A percentile compares a stretch with the other conserved stretches of the same genome.
Conservation (phyloP, 495 filamentous ascomycete genomes). For the Lindgomyces ingoldianus region DNA sequence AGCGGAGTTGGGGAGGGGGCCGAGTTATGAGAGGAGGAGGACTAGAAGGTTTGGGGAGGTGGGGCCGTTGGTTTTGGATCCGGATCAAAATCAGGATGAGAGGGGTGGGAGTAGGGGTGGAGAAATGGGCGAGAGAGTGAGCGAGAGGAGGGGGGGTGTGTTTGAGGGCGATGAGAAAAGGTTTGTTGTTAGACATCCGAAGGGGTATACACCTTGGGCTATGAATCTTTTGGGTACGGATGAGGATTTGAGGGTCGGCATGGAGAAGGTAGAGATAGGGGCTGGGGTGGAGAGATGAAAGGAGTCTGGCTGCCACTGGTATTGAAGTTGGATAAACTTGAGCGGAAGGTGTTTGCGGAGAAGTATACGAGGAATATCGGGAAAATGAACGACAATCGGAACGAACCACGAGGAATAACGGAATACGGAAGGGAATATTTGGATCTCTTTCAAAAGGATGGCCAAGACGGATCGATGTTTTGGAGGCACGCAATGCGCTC, state of each 20-base stretch:
- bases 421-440: no score
- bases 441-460: no score
- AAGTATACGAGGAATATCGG: no score
- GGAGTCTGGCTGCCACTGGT: no score
- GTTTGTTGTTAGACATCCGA: conserved; percentile 52
- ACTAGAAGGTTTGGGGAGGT: conserved; percentile 21
- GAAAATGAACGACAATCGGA: no score
- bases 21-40: conserved; percentile 59
- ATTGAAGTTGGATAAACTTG: no score
- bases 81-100: not conserved
- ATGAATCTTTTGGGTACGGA: conserved; percentile 62
- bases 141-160: conserved; percentile 32
- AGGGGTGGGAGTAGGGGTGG: conserved; percentile 34
- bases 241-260: conserved; percentile 51
- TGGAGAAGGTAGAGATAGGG: conserved; percentile 17
- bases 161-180: conserved; percentile 51
- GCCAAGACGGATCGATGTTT: no score
- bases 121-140: conserved; percentile 22
- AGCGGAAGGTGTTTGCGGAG: no score
- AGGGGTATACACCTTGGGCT: conserved; percentile 55
- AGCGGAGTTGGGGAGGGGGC: conserved; percentile 69
- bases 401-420: no score
- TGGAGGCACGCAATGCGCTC: no score
- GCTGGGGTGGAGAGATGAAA: no score
- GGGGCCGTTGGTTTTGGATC: conserved; percentile 46